phyloP scores from a whole-genome alignment of 2,329 filamentous ascomycete genomes.

The Ophiocordyceps sinensis region DNA sequence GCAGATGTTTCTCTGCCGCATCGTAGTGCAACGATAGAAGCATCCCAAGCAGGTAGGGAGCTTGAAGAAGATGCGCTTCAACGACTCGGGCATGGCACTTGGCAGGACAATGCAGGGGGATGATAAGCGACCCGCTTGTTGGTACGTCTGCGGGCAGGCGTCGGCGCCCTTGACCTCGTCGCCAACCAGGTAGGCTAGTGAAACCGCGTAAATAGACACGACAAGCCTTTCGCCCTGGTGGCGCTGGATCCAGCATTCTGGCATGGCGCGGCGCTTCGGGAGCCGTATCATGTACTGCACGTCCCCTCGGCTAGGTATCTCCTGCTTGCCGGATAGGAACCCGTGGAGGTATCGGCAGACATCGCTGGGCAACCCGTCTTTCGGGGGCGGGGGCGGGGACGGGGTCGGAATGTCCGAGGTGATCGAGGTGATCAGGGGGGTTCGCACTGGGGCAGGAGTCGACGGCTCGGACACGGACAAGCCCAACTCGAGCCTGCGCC shows the following conservation, averaged over 20 bases:
- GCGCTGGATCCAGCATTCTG: constrained; percentile 10
- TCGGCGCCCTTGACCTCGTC: constrained; percentile 8
- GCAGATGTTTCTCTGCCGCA: constrained; percentile 8
- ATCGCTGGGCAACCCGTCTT: background rate
- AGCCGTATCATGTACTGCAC: constrained; percentile 9
- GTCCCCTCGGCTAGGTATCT: constrained; percentile 8
- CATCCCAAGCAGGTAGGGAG: constrained; percentile 15
- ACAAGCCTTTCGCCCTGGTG: constrained; percentile 10
- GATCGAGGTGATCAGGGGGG: background rate
- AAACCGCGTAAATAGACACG: constrained; percentile 11
- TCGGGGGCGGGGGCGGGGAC: background rate
- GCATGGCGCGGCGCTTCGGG: constrained; percentile 11
- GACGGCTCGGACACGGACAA: background rate
- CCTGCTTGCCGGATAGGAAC: constrained; percentile 8
- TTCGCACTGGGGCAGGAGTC: background rate
- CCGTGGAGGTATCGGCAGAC: constrained; percentile 10
- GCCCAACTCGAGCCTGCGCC: too few relatives aligned
- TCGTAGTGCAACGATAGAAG: constrained; percentile 13
- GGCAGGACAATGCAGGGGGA: constrained; percentile 14
- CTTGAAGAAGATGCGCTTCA: constrained; percentile 8
- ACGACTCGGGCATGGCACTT: constrained; percentile 3
- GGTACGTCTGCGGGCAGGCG: constrained; percentile 1
- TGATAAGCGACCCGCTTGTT: constrained; percentile 9
- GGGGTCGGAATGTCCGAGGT: background rate
- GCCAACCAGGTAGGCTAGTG: constrained; percentile 18